Conservation (phyloP, 129 eudicot genomes). For the Heracleum sosnowskyi region DNA sequence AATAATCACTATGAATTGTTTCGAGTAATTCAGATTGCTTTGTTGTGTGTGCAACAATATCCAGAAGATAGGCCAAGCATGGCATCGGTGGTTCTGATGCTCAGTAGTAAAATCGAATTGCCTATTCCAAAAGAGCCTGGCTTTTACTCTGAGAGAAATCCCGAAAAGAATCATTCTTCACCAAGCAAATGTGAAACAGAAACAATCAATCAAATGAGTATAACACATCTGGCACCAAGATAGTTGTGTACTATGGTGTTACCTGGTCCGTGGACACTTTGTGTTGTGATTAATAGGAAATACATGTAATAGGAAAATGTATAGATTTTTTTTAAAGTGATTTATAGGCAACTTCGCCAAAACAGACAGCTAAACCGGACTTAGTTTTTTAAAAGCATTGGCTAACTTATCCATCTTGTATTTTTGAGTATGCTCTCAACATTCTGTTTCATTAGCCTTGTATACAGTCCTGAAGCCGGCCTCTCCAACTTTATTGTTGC, state of each 20-base stretch:
- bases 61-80: background rate
- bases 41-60: conserved; percentile 3
- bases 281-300: background rate
- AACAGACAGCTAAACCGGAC: too few relatives aligned
- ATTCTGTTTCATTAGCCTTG: too few relatives aligned
- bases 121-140: conserved; percentile 2
- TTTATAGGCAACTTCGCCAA: too few relatives aligned
- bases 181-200: background rate
- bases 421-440: too few relatives aligned
- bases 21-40: background rate
- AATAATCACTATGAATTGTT: background rate
- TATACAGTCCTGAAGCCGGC: too few relatives aligned
- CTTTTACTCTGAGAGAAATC: background rate
- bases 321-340: too few relatives aligned
- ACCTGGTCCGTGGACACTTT: background rate
- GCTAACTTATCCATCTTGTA: too few relatives aligned
- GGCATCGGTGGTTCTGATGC: background rate
- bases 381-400: too few relatives aligned
- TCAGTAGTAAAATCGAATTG: background rate
- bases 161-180: background rate
- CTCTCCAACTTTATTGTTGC: too few relatives aligned
- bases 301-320: background rate
- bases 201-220: background rate
- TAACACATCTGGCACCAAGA: background rate
- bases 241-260: background rate